These are phyloP conservation scores for Boletus eberwhitei DNA, from an alignment of 768 basidiomycete species.

Conservation along the genomic window DNA sequence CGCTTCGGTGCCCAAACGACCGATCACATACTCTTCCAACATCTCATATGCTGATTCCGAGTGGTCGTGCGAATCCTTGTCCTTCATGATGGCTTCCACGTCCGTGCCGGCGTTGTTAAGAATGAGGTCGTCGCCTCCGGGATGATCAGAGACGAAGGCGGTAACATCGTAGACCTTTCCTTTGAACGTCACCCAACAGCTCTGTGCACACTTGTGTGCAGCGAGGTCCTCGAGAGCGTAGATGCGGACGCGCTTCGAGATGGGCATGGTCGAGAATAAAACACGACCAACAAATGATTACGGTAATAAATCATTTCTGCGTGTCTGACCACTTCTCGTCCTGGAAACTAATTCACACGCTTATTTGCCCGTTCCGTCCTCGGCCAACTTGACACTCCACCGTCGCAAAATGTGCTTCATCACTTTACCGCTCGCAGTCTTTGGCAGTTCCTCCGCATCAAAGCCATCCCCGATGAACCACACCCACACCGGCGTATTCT, in stretches of 20 bases:
- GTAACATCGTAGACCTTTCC: constrained; percentile 92
- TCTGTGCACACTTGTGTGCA: constrained; percentile 52
- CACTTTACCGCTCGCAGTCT: constrained; percentile 86
- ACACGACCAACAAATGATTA: too few relatives aligned
- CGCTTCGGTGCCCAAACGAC: constrained; percentile 73
- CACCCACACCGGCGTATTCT: constrained; percentile 81
- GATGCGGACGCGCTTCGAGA: constrained; percentile 61
- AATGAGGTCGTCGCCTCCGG: constrained; percentile 92
- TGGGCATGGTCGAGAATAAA: constrained; percentile 44
- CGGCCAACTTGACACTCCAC: constrained; percentile 60
- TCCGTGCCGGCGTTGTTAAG: constrained; percentile 81
- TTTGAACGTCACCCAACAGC: constrained; percentile 79
- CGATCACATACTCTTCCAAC: constrained; percentile 84
- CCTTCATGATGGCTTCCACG: constrained; percentile 76
- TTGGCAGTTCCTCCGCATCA: constrained; percentile 57
- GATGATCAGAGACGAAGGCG: constrained; percentile 80
- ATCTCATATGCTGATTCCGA: constrained; percentile 90
- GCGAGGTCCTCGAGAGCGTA: constrained; percentile 74
- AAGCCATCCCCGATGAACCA: constrained; percentile 79
- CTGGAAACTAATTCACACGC: constrained; percentile 11
- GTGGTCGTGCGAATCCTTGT: constrained; percentile 80
- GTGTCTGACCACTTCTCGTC: constrained; percentile 10
- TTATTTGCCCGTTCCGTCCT: constrained; percentile 39
- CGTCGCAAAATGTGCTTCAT: constrained; percentile 74
- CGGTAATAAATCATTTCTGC: not conserved